Base-by-base conservation (phyloP, 306 rosid species). In the Cicer cuneatum region DNA sequence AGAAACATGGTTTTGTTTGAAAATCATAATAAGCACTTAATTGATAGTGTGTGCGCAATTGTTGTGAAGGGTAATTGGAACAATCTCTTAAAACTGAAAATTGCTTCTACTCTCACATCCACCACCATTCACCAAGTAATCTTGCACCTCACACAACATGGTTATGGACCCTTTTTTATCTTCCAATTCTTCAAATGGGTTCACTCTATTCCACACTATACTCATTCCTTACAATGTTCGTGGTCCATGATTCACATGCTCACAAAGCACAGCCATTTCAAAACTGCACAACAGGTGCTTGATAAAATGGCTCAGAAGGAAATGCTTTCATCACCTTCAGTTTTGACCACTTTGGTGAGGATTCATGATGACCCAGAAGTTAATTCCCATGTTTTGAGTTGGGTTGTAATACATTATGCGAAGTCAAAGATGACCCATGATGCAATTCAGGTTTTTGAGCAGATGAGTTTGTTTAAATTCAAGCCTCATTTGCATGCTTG, bases 401-500 rank as follows among this genome's bases (percentile, higher is more conserved):
- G 96, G 97, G 89, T 93, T 59, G 85, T 93, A 76, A 89, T 89
- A 46, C 72, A 60, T 79, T 91, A 84, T 71, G 87, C 88, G 0
- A 85, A 85, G 60, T 85, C 69, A 8, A 89, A 80, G 90, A 78
- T 84, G 96, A 81, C 79, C 72, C 85, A 84, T 18, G 96, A 91
- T 49, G 96, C 98, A 48, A 60, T 88, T 71, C 91, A 88, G 69
- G 97, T 93, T 69, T 83, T 91, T 43, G 97, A 86, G 80, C 87
- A 81, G 71, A 91, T 93, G 97, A 85, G 85, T 81, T 60, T 80
- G 13, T 86, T 37, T 80, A 72, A 88, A 7, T 24, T 85, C 15
- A 83, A 70, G 78, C 98, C 91, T 12, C 91, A 88, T 58, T 82
- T 85, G 79, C 98, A 80, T 78, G 96, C 97, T 75, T 93, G 97